phyloP scores from a whole-genome alignment of 164 flowering plant species.

The Tetracentron sinense region DNA sequence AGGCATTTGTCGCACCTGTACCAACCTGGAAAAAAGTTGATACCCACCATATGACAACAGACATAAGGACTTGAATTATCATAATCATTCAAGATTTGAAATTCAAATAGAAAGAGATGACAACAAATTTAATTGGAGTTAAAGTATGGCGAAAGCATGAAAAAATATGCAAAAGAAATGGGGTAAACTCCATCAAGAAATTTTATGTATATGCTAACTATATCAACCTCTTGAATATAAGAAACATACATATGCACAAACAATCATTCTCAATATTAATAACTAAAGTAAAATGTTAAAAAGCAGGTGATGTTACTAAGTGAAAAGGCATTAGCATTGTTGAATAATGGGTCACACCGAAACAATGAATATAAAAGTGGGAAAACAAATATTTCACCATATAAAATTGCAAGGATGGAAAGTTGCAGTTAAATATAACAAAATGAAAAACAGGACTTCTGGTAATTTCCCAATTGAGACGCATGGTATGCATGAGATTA shows the following conservation, averaged over 20 bases:
- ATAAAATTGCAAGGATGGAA: neutral
- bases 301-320: too few relatives aligned
- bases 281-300: too few relatives aligned
- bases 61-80: too few relatives aligned
- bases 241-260: too few relatives aligned
- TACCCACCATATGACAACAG: neutral
- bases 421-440: neutral
- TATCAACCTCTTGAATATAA: too few relatives aligned
- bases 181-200: too few relatives aligned
- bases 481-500: too few relatives aligned
- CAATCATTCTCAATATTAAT: too few relatives aligned
- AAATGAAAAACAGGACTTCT: too few relatives aligned
- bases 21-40: conserved; percentile 41
- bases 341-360: neutral
- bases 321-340: too few relatives aligned
- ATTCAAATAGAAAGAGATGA: neutral
- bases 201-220: too few relatives aligned
- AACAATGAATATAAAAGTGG: neutral
- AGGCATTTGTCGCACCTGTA: conserved; percentile 49
- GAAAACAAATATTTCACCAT: neutral
- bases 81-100: neutral
- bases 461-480: too few relatives aligned
- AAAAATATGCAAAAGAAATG: neutral
- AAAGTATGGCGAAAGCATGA: neutral
- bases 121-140: neutral